Conservation (phyloP, 768 basidiomycete genomes). For the Boletus pseudo-olivaceus region DNA sequence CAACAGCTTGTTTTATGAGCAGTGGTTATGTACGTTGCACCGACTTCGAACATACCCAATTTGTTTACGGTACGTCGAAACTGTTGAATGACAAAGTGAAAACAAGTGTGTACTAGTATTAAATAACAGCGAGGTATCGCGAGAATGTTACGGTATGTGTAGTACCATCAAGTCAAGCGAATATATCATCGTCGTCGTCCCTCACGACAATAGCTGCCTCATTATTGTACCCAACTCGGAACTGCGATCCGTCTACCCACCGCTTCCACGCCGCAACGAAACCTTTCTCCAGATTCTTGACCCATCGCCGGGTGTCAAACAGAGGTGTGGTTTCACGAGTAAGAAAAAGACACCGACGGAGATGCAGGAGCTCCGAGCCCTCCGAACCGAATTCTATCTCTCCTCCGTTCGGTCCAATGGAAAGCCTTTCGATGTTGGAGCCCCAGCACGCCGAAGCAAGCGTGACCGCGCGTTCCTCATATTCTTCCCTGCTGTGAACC, state of each 20-base stretch:
- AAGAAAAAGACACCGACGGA: conserved; percentile 42
- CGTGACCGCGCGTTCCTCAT: conserved; percentile 43
- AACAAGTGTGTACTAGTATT: background rate
- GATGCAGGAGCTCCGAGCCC: conserved; percentile 35
- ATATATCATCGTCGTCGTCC: conserved; percentile 29
- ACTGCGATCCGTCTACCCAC: conserved; percentile 44
- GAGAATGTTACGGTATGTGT: background rate
- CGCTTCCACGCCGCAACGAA: conserved; percentile 42
- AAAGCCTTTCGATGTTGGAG: conserved; percentile 3
- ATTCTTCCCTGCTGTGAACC: conserved; percentile 40
- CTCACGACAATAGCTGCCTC: conserved; percentile 31
- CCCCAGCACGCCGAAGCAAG: conserved; percentile 33
- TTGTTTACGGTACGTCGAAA: no score
- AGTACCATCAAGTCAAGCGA: background rate
- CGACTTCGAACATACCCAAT: no score
- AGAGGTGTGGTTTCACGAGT: conserved; percentile 40
- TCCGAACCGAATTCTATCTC: background rate
- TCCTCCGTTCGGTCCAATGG: background rate
- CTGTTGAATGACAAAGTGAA: background rate
- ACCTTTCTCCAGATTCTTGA: conserved; percentile 45
- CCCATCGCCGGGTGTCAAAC: conserved; percentile 49
- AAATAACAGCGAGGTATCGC: background rate
- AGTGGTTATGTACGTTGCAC: no score
- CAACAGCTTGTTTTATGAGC: no score
- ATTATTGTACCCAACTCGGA: conserved; percentile 27